Conservation (phyloP, 2,329 filamentous ascomycete genomes). For the Colletotrichum noveboracense region DNA sequence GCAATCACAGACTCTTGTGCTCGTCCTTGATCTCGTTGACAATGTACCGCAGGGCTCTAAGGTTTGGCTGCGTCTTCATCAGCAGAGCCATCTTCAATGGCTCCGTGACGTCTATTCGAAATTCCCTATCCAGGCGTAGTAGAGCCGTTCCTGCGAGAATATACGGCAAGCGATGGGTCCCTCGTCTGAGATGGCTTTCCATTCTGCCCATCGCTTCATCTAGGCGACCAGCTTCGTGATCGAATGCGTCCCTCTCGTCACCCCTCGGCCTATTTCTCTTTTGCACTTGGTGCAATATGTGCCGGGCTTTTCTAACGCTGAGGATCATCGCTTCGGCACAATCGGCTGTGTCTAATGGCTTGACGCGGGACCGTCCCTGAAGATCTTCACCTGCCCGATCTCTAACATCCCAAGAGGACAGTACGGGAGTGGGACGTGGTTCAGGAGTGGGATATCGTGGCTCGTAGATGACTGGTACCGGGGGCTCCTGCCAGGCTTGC, state of each 20-base stretch:
- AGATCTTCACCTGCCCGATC: not conserved
- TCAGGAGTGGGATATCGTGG: not conserved
- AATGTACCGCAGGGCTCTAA: not conserved
- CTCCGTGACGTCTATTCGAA: not conserved
- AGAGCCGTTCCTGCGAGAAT: accelerated
- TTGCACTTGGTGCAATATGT: not conserved
- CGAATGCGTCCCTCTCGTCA: not conserved
- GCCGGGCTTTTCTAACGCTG: not conserved
- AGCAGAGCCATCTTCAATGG: not conserved
- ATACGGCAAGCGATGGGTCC: accelerated
- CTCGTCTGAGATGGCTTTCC: not conserved
- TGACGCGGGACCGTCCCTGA: not conserved
- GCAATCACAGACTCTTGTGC: not conserved
- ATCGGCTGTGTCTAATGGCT: not conserved
- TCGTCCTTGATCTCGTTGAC: not conserved
- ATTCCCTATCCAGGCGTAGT: accelerated
- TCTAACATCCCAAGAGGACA: accelerated
- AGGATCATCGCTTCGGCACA: not conserved
- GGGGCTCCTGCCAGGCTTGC: not conserved
- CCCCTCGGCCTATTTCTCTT: not conserved
- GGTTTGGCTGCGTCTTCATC: not conserved
- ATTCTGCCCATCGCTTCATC: not conserved
- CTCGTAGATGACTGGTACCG: not conserved
- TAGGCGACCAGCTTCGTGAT: not conserved
- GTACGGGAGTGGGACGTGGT: not conserved